phyloP scores from a whole-genome alignment of 768 basidiomycete species.

The Phanerodontia chrysosporium region DNA sequence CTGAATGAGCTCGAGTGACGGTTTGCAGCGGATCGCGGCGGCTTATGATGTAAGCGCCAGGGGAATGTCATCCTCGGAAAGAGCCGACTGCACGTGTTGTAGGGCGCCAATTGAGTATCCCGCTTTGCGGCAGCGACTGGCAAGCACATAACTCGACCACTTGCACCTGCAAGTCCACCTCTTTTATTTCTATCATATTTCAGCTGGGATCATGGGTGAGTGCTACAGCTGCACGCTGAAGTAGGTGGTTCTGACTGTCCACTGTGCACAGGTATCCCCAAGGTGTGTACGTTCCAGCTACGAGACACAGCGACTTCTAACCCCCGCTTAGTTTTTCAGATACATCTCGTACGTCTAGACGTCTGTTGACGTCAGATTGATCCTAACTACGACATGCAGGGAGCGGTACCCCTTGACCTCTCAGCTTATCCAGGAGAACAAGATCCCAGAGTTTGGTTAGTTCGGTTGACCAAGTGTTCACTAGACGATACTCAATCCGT shows the following conservation, averaged over 20 bases:
- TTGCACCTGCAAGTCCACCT: slow-evolving; percentile 3
- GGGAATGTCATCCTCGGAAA: neutral
- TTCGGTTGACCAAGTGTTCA: neutral
- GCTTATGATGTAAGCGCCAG: neutral
- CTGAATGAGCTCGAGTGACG: no score
- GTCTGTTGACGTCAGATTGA: neutral
- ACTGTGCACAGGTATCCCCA: slow-evolving; percentile 39
- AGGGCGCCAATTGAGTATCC: neutral
- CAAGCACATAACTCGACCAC: neutral
- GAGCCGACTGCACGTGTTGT: neutral
- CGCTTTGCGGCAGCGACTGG: neutral
- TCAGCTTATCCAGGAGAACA: slow-evolving; percentile 96
- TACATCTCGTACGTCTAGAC: slow-evolving; percentile 75
- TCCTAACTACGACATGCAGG: slow-evolving; percentile 42
- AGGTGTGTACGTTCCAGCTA: slow-evolving; percentile 28
- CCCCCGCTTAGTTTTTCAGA: slow-evolving; percentile 76
- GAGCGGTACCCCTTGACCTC: slow-evolving; percentile 98
- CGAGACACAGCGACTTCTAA: neutral
- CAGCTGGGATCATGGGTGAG: neutral
- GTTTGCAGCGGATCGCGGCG: no score
- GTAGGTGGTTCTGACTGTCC: neutral
- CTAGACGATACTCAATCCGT: slow-evolving; percentile 8
- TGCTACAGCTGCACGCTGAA: neutral
- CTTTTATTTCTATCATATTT: neutral
- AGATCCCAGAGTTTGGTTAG: slow-evolving; percentile 96